Evolutionary conservation across 352 stramenopile genomes (phyloP).

Genomic region (Phytophthora sp.): DNA sequence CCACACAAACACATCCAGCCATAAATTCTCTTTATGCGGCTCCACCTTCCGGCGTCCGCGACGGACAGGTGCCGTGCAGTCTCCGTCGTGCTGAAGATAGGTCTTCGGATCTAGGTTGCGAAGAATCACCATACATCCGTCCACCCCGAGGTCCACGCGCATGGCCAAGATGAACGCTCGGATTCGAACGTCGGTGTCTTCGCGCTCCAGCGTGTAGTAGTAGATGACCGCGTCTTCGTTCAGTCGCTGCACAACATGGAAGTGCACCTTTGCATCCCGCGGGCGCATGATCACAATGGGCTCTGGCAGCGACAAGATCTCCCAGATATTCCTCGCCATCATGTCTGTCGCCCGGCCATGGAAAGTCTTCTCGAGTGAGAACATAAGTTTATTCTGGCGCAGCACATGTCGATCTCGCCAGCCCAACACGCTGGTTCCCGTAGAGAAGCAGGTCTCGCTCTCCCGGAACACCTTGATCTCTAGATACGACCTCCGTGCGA

Average conservation of each 20-base stretch:
- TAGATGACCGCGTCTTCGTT: conserved; percentile 66
- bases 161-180: conserved; percentile 69
- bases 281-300: conserved; percentile 59
- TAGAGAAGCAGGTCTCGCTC: conserved; percentile 56
- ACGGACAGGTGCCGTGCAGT: conserved; percentile 53
- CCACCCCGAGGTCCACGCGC: conserved; percentile 49
- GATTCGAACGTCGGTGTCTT: conserved; percentile 54
- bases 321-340: conserved; percentile 53
- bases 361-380: conserved; percentile 74
- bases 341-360: conserved; percentile 38
- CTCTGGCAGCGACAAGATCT: conserved; percentile 55
- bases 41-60: conserved; percentile 61
- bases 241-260: conserved; percentile 69
- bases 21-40: conserved; percentile 59
- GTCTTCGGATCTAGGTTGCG: conserved; percentile 60
- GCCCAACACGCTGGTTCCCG: conserved; percentile 65
- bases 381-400: conserved; percentile 59
- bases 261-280: conserved; percentile 55
- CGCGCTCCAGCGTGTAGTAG: conserved; percentile 73
- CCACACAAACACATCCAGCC: conserved; percentile 80
- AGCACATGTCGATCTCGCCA: conserved; percentile 67
- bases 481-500: conserved; percentile 50
- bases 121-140: conserved; percentile 55
- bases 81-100: conserved; percentile 57
- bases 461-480: conserved; percentile 63